phyloP scores from a whole-genome alignment of 768 basidiomycete genomes.

The Podaxis sp. region DNA sequence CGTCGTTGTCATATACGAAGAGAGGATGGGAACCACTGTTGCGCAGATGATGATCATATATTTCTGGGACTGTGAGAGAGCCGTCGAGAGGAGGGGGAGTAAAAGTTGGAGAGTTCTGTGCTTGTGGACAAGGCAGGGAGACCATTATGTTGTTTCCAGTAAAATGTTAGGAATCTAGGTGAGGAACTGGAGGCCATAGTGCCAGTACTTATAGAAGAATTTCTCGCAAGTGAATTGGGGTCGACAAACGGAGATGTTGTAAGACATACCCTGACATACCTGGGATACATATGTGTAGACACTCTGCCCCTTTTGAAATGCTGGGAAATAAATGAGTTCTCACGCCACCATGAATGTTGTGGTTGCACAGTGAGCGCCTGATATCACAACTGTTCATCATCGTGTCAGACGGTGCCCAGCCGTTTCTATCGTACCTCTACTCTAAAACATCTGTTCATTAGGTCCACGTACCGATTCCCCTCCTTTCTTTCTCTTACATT shows the following conservation, averaged over 20 bases:
- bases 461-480: constrained; percentile 36
- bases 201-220: not conserved
- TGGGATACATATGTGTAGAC: not conserved
- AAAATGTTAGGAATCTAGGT: not conserved
- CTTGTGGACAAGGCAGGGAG: constrained; percentile 15
- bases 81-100: constrained; percentile 32
- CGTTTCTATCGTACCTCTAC: not conserved
- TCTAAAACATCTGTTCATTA: constrained; percentile 12
- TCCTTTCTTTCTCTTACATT: constrained; percentile 31
- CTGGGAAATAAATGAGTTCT: not conserved
- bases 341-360: constrained; percentile 15
- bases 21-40: constrained; percentile 29
- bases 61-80: constrained; percentile 30
- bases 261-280: not conserved
- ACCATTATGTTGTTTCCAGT: constrained; percentile 1
- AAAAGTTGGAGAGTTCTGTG: constrained; percentile 7
- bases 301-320: not conserved
- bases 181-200: not conserved
- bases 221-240: not conserved
- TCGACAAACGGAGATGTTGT: not conserved
- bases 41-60: constrained; percentile 31
- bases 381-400: constrained; percentile 12
- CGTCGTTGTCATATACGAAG: constrained; percentile 24
- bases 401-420: constrained; percentile 6
- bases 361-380: not conserved